These are phyloP conservation scores for Eremochloa ophiuroides DNA, from an alignment of 176 grass and related monocot genomes.

Conservation along the genomic window DNA sequence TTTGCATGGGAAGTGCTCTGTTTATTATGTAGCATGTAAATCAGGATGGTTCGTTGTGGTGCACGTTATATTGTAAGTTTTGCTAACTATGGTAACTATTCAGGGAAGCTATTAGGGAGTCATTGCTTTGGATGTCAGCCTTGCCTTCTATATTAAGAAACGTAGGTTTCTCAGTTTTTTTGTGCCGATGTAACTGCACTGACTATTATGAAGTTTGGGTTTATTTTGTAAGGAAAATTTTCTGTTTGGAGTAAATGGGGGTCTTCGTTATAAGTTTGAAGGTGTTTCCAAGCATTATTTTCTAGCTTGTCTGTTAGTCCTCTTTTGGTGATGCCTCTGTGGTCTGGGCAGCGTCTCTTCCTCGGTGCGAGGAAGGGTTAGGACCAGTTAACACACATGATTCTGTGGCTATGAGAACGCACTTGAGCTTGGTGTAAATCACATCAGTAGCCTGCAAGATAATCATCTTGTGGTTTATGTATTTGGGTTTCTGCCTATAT, in stretches of 20 bases:
- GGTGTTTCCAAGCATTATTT: background rate
- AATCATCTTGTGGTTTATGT: background rate
- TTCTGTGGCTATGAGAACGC: background rate
- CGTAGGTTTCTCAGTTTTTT: background rate
- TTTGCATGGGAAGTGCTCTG: background rate
- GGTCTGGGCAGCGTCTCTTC: background rate
- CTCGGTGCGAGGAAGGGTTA: background rate
- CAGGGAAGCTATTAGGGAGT: background rate
- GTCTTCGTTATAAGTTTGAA: background rate
- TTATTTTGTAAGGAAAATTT: background rate
- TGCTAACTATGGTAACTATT: background rate
- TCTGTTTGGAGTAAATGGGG: background rate
- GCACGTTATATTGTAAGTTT: background rate
- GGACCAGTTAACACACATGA: background rate
- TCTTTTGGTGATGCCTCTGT: background rate
- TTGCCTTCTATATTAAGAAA: background rate
- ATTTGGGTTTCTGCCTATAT: background rate
- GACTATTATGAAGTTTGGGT: background rate
- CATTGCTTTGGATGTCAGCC: conserved; percentile 2
- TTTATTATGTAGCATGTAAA: background rate
- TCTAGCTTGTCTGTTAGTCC: background rate
- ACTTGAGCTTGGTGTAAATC: background rate
- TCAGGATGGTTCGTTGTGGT: background rate
- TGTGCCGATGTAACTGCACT: background rate
- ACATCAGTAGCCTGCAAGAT: background rate